A percentile compares a stretch with the other conserved stretches of the same genome.
Conservation (phyloP, 495 filamentous ascomycete species). For the Jackrogersella minutella region DNA sequence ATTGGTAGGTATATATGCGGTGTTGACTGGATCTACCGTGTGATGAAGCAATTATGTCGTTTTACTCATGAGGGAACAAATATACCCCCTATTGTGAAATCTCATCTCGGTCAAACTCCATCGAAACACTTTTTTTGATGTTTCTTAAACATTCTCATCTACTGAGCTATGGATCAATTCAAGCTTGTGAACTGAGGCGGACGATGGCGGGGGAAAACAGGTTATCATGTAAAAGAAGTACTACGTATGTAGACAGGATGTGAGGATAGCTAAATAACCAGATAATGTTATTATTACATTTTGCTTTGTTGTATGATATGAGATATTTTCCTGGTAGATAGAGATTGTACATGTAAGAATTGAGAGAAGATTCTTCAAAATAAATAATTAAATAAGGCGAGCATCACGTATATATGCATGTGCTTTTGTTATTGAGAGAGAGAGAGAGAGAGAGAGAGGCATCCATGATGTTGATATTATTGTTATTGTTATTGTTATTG, state of each 20-base stretch:
- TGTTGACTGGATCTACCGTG: not conserved
- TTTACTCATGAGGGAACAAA: not conserved
- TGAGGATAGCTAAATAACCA: too few relatives aligned
- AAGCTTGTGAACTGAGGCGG: slow-evolving; percentile 31
- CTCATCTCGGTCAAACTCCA: not conserved
- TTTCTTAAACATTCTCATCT: not conserved
- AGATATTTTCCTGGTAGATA: not conserved
- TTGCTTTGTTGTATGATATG: too few relatives aligned
- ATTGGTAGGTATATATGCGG: slow-evolving; percentile 18
- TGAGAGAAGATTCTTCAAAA: too few relatives aligned
- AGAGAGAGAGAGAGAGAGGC: too few relatives aligned
- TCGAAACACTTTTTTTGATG: not conserved
- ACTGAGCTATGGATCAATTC: not conserved
- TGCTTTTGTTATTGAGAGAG: too few relatives aligned
- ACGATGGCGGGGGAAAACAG: slow-evolving; percentile 38
- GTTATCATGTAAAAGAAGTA: slow-evolving; percentile 22
- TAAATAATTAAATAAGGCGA: too few relatives aligned
- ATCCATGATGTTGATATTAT: too few relatives aligned
- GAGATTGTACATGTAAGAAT: not conserved
- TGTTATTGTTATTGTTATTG: not conserved
- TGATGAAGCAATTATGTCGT: slow-evolving; percentile 13
- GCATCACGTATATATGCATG: too few relatives aligned
- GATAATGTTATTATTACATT: too few relatives aligned
- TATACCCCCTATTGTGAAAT: not conserved
- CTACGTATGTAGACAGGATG: not conserved